Conservation (phyloP, 805 yeast genomes). For the Nakazawaea peltata region DNA sequence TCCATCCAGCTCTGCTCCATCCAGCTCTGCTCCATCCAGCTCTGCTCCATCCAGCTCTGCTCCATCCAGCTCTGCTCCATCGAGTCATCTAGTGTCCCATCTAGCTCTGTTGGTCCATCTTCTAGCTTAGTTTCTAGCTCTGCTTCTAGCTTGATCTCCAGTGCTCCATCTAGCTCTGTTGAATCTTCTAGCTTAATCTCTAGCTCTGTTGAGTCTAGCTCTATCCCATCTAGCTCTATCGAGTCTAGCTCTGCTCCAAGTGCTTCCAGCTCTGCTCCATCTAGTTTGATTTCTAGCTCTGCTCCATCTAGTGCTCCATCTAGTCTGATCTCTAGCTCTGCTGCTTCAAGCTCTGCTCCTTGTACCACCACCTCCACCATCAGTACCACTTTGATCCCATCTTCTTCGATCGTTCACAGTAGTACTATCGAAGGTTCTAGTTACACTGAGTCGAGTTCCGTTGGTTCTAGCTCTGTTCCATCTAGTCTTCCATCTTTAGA, state of each 20-base stretch:
- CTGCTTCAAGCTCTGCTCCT: slow-evolving; percentile 1
- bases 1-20: neutral
- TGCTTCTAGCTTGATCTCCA: neutral
- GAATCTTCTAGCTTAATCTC: neutral
- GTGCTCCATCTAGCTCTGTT: neutral
- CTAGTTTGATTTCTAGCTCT: neutral
- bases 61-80: neutral
- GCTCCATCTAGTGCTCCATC: slow-evolving; percentile 1
- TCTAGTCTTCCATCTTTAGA: neutral
- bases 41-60: neutral
- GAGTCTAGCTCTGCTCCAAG: neutral
- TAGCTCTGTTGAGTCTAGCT: neutral
- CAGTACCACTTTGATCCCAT: neutral
- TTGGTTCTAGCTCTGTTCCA: neutral
- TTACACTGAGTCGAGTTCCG: neutral
- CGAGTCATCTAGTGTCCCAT: neutral
- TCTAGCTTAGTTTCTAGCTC: neutral
- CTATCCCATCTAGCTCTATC: neutral
- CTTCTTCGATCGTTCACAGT: neutral
- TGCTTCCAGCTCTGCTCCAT: neutral
- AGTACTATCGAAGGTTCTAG: neutral
- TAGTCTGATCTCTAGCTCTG: neutral
- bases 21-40: neutral
- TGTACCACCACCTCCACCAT: neutral
- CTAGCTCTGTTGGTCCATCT: neutral